Conservation (phyloP, 140 eudicot species). For the Oenanthe javanica region DNA sequence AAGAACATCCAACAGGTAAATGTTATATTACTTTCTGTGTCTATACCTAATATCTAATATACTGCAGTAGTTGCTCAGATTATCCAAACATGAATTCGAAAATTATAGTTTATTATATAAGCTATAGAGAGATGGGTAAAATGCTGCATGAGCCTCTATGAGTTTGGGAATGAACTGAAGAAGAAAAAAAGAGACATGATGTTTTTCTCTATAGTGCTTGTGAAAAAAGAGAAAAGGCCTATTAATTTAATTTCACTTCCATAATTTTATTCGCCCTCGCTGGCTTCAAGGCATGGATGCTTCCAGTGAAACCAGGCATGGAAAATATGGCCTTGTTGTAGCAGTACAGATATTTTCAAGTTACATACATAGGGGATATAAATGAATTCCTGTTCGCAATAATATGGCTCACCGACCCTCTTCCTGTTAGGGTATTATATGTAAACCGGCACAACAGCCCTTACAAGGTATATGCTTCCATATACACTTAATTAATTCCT, state of each 20-base stretch:
- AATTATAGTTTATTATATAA: background rate
- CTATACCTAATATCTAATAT: background rate
- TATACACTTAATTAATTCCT: background rate
- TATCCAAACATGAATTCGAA: background rate
- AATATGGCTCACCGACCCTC: too few relatives aligned
- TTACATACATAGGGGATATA: background rate
- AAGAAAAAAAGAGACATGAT: too few relatives aligned
- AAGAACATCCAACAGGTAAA: background rate
- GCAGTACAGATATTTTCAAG: background rate
- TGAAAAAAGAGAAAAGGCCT: too few relatives aligned
- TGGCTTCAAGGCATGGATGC: background rate
- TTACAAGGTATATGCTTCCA: background rate
- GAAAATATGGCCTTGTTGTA: background rate
- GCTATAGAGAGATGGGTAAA: too few relatives aligned
- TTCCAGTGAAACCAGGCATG: background rate
- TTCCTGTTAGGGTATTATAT: background rate
- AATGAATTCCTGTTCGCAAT: background rate
- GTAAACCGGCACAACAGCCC: too few relatives aligned
- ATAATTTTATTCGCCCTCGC: background rate
- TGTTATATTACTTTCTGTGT: background rate
- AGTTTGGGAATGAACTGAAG: too few relatives aligned
- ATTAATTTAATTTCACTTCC: background rate
- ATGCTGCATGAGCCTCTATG: too few relatives aligned
- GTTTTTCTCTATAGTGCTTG: too few relatives aligned
- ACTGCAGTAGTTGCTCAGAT: background rate